phyloP scores from a whole-genome alignment of 1,284 basidiomycete genomes.

The Pterulicium gracile region DNA sequence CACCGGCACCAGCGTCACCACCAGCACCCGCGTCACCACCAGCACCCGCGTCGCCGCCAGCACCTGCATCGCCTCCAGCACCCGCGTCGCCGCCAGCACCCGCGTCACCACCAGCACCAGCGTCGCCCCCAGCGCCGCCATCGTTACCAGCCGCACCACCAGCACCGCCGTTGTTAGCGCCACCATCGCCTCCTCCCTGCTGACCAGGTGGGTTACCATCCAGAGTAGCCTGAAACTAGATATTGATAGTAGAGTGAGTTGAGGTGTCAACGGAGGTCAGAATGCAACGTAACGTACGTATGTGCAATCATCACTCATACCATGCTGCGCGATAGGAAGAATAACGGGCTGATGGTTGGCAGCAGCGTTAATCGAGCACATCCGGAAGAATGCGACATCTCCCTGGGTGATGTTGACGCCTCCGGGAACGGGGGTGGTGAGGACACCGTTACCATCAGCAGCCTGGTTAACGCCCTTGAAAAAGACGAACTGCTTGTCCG shows the following conservation, averaged over 20 bases:
- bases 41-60: slow-evolving; percentile 19
- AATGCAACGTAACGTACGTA: slow-evolving; percentile 27
- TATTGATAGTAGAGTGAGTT: neutral
- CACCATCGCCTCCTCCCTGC: neutral
- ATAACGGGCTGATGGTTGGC: slow-evolving; percentile 43
- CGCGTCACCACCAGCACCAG: neutral
- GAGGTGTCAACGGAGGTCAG: neutral
- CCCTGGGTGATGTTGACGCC: slow-evolving; percentile 30
- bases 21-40: slow-evolving; percentile 6
- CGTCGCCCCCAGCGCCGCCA: neutral
- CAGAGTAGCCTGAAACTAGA: neutral
- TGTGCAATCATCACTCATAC: slow-evolving; percentile 34
- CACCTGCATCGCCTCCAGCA: slow-evolving; percentile 3
- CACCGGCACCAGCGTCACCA: slow-evolving; percentile 6
- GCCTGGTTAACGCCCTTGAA: slow-evolving; percentile 41
- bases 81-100: slow-evolving; percentile 20
- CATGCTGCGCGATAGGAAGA: slow-evolving; percentile 36
- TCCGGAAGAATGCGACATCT: slow-evolving; percentile 40
- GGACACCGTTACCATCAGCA: slow-evolving; percentile 26
- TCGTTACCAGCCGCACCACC: neutral
- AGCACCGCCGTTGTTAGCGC: neutral
- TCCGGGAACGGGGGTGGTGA: slow-evolving; percentile 21
- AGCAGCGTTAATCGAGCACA: slow-evolving; percentile 34
- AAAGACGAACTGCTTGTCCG: slow-evolving; percentile 35
- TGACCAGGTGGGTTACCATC: neutral